Evolutionary conservation across 805 yeast genomes (phyloP).

Genomic region (Kodamaea leandrae): DNA sequence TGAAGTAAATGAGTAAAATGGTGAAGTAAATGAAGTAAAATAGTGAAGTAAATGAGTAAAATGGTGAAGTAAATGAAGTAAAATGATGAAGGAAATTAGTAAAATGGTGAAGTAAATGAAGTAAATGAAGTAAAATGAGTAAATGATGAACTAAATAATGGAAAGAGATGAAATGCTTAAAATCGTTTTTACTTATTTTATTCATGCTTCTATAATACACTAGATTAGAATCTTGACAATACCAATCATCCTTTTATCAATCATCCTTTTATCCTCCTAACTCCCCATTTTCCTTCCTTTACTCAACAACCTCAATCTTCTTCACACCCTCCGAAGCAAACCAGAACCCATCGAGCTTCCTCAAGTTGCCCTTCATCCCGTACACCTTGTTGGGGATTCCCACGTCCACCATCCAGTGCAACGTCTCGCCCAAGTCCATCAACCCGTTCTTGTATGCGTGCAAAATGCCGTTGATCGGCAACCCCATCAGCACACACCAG

Average conservation of each 20-base stretch:
- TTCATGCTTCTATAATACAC: not conserved
- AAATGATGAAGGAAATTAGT: too few relatives aligned
- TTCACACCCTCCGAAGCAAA: conserved; percentile 33
- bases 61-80: not conserved
- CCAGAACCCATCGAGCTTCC: conserved; percentile 48
- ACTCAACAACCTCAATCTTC: conserved; percentile 16
- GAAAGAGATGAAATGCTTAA: not conserved
- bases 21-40: not conserved
- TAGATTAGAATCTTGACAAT: too few relatives aligned
- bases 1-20: not conserved
- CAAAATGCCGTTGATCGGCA: conserved; percentile 64
- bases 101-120: not conserved
- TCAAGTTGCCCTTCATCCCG: conserved; percentile 35
- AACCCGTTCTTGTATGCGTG: conserved; percentile 59
- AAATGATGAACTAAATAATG: not conserved
- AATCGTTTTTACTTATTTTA: too few relatives aligned
- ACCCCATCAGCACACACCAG: conserved; percentile 67
- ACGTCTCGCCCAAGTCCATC: conserved; percentile 46
- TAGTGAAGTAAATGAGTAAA: too few relatives aligned
- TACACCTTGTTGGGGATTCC: conserved; percentile 66
- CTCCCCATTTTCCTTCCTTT: too few relatives aligned
- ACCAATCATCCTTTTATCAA: too few relatives aligned
- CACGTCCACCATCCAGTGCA: conserved; percentile 63
- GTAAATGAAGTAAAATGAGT: not conserved
- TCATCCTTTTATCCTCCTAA: too few relatives aligned